Evolutionary conservation across 2,329 filamentous ascomycete genomes (phyloP).

Genomic region (Raffaelea albimanens): DNA sequence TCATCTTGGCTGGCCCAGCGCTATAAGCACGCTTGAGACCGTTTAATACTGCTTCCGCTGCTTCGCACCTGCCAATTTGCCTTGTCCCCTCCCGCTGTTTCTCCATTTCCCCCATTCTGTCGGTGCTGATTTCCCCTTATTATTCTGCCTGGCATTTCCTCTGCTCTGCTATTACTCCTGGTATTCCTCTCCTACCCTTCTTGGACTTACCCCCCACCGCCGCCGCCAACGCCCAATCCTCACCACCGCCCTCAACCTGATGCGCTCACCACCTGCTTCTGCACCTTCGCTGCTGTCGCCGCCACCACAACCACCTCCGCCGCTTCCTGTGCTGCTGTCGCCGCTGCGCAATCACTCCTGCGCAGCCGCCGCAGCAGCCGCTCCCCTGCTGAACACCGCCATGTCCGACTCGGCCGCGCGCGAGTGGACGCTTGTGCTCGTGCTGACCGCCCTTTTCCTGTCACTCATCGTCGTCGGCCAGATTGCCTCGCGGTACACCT

Average conservation of each 20-base stretch:
- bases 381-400: conserved; percentile 14
- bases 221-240: too few relatives aligned
- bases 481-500: conserved; percentile 39
- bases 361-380: conserved; percentile 4
- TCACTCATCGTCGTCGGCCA: conserved; percentile 45
- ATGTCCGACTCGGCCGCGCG: conserved; percentile 43
- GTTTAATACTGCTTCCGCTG: background rate
- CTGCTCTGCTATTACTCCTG: too few relatives aligned
- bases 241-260: background rate
- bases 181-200: too few relatives aligned
- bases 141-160: too few relatives aligned
- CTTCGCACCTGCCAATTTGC: background rate
- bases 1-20: too few relatives aligned
- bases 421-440: conserved; percentile 48
- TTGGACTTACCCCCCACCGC: too few relatives aligned
- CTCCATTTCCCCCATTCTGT: too few relatives aligned
- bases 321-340: too few relatives aligned
- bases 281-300: background rate
- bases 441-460: conserved; percentile 47
- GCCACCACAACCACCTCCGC: background rate
- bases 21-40: background rate
- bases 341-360: too few relatives aligned
- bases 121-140: too few relatives aligned
- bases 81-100: too few relatives aligned
- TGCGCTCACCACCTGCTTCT: background rate